Conservation (phyloP, 2,329 filamentous ascomycete genomes). For the Exophiala mesophila region DNA sequence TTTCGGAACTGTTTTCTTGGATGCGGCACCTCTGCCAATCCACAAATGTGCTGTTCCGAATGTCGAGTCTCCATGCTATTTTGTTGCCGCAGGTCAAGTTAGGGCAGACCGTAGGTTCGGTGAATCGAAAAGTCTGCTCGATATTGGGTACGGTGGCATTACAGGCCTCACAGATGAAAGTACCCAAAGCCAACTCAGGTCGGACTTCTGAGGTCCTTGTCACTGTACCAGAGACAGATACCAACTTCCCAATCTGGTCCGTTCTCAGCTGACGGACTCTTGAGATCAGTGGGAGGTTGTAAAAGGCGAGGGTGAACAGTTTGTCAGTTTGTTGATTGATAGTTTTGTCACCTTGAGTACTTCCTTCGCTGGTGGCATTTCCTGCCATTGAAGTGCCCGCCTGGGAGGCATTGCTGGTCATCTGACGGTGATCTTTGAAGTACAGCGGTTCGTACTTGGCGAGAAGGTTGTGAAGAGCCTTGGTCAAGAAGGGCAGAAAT, state of each 20-base stretch:
- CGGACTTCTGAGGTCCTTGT: slow-evolving; percentile 95
- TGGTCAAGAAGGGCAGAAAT: slow-evolving; percentile 84
- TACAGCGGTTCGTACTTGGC: slow-evolving; percentile 92
- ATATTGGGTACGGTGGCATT: slow-evolving; percentile 80
- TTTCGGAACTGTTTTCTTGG: slow-evolving; percentile 97
- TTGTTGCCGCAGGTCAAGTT: slow-evolving; percentile 84
- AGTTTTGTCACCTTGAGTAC: slow-evolving; percentile 63
- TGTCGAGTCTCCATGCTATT: slow-evolving; percentile 91
- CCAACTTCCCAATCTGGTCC: slow-evolving; percentile 81
- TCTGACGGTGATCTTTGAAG: slow-evolving; percentile 86
- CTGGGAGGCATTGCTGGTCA: slow-evolving; percentile 67
- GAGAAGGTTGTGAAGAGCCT: slow-evolving; percentile 86
- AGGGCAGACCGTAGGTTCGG: slow-evolving; percentile 91
- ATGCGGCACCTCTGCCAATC: slow-evolving; percentile 99
- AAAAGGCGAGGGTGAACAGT: slow-evolving; percentile 87
- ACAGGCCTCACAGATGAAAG: slow-evolving; percentile 87
- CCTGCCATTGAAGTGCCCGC: slow-evolving; percentile 59
- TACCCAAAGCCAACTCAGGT: slow-evolving; percentile 85
- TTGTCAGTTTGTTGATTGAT: slow-evolving; percentile 95
- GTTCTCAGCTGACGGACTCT: slow-evolving; percentile 81
- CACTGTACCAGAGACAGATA: slow-evolving; percentile 94
- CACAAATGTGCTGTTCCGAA: slow-evolving; percentile 92
- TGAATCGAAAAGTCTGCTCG: slow-evolving; percentile 96
- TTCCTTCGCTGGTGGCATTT: slow-evolving; percentile 58
- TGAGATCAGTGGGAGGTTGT: slow-evolving; percentile 84